Evolutionary conservation across 305 asterid genomes (phyloP), one percentile per base, ranked within the genome.

Genomic region (Fraxinus albicans): DNA sequence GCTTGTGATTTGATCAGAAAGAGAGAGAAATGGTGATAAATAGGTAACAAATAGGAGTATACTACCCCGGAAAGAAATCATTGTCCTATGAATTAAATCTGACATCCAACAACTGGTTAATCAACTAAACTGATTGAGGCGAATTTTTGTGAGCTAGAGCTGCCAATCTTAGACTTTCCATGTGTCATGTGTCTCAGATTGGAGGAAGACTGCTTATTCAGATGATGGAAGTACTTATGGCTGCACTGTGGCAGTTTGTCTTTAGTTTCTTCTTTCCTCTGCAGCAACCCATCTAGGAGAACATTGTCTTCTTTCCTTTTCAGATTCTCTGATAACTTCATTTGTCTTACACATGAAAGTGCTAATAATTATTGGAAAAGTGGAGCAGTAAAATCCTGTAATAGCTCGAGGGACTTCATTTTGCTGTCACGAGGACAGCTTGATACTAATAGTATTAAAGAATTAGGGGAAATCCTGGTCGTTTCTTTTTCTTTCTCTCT

Each of bases 121-220:
- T 69, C 75, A 69, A 13, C 75, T 29, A 69, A 69, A 29, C 38
- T 69, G 38, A 69, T 9, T 5, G 8, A 69, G 36, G 38, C 17
- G 19, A 29, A 29, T 27, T 29, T 69, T 69, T 69, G 75, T 69
- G 75, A 12, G 19, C 75, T 29, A 13, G 35, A 67, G 75, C 19
- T 12, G 75, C 75, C 19, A 29, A 15, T 29, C 38, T 4, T 69
- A 60, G 36, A 69, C 34, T 69, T 69, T 29, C 75, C 75, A 69
- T 27, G 36, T 29, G 17, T 69, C 74, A 29, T 2, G 75, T 12
- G 75, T 69, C 17, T 31, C 38, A 69, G 38, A 69, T 69, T 69
- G 75, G 75, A 27, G 36, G 75, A 69, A 29, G 73, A 23, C 73
- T n/a, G 73, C 67, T 55, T 77, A 77, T 84, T 74, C 85, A 19